phyloP scores from a whole-genome alignment of 768 basidiomycete species.

The Amanita inopinata region DNA sequence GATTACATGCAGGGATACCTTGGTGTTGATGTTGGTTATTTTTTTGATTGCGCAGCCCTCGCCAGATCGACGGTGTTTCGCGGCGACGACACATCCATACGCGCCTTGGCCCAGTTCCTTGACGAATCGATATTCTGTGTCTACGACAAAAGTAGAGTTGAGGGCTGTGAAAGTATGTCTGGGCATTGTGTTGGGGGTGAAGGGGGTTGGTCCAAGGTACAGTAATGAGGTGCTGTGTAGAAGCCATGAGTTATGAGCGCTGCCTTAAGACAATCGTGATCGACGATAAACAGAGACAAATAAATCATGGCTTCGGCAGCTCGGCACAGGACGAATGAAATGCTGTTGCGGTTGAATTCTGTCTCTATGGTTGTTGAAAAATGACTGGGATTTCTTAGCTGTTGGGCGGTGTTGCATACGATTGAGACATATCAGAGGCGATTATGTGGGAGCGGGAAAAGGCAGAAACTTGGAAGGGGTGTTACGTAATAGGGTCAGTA shows the following conservation, averaged over 20 bases:
- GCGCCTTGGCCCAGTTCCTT: constrained; percentile 97
- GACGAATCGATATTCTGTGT: constrained; percentile 84
- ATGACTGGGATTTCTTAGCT: too few relatives aligned
- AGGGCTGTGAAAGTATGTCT: constrained; percentile 75
- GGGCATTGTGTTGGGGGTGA: constrained; percentile 34
- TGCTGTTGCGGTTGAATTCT: too few relatives aligned
- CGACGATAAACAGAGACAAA: constrained; percentile 2
- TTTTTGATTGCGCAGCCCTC: constrained; percentile 95
- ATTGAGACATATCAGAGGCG: too few relatives aligned
- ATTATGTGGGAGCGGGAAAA: too few relatives aligned
- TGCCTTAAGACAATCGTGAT: constrained; percentile 2
- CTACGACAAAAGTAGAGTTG: constrained; percentile 82
- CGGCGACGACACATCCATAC: constrained; percentile 86
- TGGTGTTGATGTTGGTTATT: constrained; percentile 89
- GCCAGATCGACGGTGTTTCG: constrained; percentile 72
- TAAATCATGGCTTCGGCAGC: not conserved
- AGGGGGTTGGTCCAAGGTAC: too few relatives aligned
- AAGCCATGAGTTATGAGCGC: not conserved
- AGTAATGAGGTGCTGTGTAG: not conserved
- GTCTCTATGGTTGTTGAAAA: too few relatives aligned
- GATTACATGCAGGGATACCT: constrained; percentile 32
- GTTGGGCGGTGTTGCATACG: too few relatives aligned
- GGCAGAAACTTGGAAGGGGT: too few relatives aligned
- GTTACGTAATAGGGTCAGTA: too few relatives aligned
- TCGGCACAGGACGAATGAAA: too few relatives aligned